Conservation (phyloP, 2,329 filamentous ascomycete species). For the Claviceps cyperi region DNA sequence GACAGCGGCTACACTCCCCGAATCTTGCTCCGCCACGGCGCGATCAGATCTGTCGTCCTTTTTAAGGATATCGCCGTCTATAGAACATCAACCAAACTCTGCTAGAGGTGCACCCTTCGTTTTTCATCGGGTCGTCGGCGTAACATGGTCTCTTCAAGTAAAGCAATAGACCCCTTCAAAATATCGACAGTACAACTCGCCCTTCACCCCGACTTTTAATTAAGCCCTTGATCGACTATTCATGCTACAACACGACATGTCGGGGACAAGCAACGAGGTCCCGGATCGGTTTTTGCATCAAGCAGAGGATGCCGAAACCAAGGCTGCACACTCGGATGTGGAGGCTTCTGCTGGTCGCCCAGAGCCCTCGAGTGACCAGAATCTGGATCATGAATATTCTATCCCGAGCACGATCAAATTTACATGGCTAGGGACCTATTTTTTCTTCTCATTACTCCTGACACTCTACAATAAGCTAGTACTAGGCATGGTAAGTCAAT, state of each 20-base stretch:
- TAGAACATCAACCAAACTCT: not conserved
- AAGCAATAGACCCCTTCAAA: not conserved
- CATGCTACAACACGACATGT: conserved; percentile 14
- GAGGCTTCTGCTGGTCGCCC: conserved; percentile 17
- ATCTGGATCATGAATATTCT: conserved; percentile 30
- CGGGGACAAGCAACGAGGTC: conserved; percentile 18
- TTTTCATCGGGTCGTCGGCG: not conserved
- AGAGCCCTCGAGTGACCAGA: conserved; percentile 17
- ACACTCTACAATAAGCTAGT: conserved; percentile 48
- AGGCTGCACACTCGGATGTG: conserved; percentile 17
- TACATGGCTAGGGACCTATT: conserved; percentile 36
- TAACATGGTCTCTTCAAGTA: conserved; percentile 4
- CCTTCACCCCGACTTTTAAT: not conserved
- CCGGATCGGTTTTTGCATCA: conserved; percentile 17
- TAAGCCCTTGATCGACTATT: not conserved
- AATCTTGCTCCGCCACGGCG: conserved; percentile 1
- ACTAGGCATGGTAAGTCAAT: conserved; percentile 30
- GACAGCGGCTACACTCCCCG: not conserved
- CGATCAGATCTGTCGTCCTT: not conserved
- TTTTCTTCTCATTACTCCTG: conserved; percentile 31
- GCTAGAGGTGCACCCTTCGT: not conserved
- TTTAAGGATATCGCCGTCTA: not conserved
- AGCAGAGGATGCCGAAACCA: conserved; percentile 18
- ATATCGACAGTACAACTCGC: not conserved
- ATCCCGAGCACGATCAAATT: conserved; percentile 31